Percentiles rank a stretch among this genome's conserved stretches.
phyloP scores from a whole-genome alignment of 345 rosid species.

The Adansonia digitata region DNA sequence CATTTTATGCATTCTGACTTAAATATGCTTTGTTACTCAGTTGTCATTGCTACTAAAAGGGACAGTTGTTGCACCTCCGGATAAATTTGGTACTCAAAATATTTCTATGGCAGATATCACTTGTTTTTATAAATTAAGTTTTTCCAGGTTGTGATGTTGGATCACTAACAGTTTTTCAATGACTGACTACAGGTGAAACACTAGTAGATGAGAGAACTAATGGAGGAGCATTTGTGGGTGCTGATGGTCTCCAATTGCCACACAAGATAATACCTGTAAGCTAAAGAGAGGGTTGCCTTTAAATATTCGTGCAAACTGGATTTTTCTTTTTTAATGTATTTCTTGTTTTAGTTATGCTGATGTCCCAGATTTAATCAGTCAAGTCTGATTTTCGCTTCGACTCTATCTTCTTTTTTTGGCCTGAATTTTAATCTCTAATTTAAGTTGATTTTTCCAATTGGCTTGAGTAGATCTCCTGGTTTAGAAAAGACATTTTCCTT shows the following conservation, averaged over 20 bases:
- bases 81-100: slow-evolving; percentile 70
- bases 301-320: slow-evolving; percentile 3
- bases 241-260: slow-evolving; percentile 81
- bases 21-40: slow-evolving; percentile 35
- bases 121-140: slow-evolving; percentile 8
- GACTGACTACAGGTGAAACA: slow-evolving; percentile 66
- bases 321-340: slow-evolving; percentile 6
- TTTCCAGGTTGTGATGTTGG: slow-evolving; percentile 3
- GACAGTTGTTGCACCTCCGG: slow-evolving; percentile 96
- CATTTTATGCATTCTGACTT: slow-evolving; percentile 24
- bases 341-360: background rate
- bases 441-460: background rate
- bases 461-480: background rate
- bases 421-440: background rate
- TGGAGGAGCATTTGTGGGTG: slow-evolving; percentile 77
- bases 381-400: background rate
- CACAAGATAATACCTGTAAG: slow-evolving; percentile 89
- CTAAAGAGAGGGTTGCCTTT: background rate
- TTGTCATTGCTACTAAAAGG: slow-evolving; percentile 84
- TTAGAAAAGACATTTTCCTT: background rate
- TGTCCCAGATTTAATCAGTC: background rate
- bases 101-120: slow-evolving; percentile 7
- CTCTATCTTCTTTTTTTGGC: background rate
- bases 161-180: background rate
- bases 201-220: slow-evolving; percentile 77